phyloP scores from a whole-genome alignment of 2,329 filamentous ascomycete species.

The Trichoderma cornu-damae region DNA sequence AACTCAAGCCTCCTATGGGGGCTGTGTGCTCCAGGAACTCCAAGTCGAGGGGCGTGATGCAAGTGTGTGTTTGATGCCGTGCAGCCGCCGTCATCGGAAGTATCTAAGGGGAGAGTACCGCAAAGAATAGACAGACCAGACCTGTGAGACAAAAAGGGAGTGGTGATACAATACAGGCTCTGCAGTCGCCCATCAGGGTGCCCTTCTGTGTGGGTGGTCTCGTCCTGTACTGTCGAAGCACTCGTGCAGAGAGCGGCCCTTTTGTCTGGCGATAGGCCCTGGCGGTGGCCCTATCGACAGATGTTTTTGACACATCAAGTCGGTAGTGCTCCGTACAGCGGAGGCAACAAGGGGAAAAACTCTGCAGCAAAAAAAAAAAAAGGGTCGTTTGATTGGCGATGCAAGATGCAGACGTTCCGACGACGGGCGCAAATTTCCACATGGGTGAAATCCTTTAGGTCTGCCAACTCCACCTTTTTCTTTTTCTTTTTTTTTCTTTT shows the following conservation, averaged over 20 bases:
- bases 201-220: background rate
- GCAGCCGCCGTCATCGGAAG: slow-evolving; percentile 7
- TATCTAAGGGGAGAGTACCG: background rate
- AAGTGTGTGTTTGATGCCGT: background rate
- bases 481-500: no score
- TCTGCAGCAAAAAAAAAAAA: slow-evolving; percentile 1
- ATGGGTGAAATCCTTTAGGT: slow-evolving; percentile 9
- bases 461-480: slow-evolving; percentile 4
- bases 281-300: background rate
- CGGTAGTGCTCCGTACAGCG: background rate
- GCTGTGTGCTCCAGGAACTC: background rate
- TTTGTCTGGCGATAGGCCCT: background rate
- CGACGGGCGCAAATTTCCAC: background rate
- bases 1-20: background rate
- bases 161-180: background rate
- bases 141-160: background rate
- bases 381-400: slow-evolving; percentile 13
- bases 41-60: background rate
- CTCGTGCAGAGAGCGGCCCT: background rate
- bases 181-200: background rate
- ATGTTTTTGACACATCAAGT: background rate
- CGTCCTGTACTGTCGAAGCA: background rate
- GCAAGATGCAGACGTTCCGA: background rate
- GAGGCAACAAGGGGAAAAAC: background rate
- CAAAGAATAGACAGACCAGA: background rate